Conservation (phyloP, 129 eudicot genomes). For the Silybum marianum region DNA sequence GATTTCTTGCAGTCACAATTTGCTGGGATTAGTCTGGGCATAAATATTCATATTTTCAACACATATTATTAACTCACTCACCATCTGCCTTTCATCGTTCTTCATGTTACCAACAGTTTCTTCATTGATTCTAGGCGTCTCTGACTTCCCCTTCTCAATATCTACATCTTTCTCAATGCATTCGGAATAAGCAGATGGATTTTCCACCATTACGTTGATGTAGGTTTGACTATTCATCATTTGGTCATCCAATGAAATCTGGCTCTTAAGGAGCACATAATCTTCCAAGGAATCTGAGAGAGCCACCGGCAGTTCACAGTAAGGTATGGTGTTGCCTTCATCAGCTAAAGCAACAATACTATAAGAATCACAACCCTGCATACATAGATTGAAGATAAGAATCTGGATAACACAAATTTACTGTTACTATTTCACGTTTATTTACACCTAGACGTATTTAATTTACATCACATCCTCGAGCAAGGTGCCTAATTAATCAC, state of each 20-base stretch:
- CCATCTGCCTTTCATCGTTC: constrained; percentile 51
- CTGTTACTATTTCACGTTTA: not conserved
- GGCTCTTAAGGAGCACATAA: constrained; percentile 37
- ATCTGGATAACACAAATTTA: not conserved
- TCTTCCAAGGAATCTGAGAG: constrained; percentile 37
- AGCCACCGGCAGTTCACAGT: constrained; percentile 40
- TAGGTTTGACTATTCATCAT: constrained; percentile 33
- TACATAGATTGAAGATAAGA: constrained; percentile 1
- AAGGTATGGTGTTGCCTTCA: constrained; percentile 39
- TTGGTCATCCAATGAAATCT: constrained; percentile 38
- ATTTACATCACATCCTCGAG: no score
- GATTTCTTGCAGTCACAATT: no score
- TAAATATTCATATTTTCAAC: not conserved
- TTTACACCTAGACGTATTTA: no score
- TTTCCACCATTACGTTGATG: constrained; percentile 39
- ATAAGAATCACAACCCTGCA: constrained; percentile 57
- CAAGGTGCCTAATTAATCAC: no score
- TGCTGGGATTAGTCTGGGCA: no score
- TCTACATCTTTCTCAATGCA: constrained; percentile 47
- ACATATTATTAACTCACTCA: constrained; percentile 47
- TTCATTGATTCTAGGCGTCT: constrained; percentile 36
- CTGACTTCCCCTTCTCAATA: constrained; percentile 69
- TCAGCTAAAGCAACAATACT: constrained; percentile 46
- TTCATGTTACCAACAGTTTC: constrained; percentile 40
- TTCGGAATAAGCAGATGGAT: constrained; percentile 36